A percentile compares a stretch with the other conserved stretches of the same genome.
These are phyloP conservation scores for Thermochaetoides thermophila DNA, from an alignment of 495 filamentous ascomycete genomes.

Conservation along the genomic window DNA sequence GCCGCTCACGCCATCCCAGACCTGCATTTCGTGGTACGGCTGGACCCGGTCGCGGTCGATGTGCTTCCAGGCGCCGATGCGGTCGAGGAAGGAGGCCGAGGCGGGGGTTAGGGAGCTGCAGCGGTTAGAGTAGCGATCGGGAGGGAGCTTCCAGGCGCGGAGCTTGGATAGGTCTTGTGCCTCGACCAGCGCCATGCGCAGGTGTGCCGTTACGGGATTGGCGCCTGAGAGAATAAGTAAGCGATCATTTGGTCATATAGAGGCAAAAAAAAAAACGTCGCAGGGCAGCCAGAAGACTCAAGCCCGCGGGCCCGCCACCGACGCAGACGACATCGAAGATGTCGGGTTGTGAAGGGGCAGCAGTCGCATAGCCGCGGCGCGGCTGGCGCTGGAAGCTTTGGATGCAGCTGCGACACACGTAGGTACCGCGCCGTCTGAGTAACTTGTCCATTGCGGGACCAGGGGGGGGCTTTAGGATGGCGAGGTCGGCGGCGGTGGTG, in stretches of 20 bases:
- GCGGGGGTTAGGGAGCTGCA: conserved; percentile 86
- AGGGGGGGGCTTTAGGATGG: too few species aligned
- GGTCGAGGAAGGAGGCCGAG: conserved; percentile 52
- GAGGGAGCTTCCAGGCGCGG: conserved; percentile 46
- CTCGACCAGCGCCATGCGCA: conserved; percentile 83
- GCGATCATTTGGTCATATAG: conserved; percentile 2
- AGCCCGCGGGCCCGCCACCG: conserved; percentile 88
- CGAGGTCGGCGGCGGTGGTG: too few species aligned
- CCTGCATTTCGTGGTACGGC: conserved; percentile 80
- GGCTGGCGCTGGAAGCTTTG: conserved; percentile 19
- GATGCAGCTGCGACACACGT: conserved; percentile 33
- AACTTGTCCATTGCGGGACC: conserved; percentile 15
- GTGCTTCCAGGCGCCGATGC: conserved; percentile 81
- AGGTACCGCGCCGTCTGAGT: conserved; percentile 13
- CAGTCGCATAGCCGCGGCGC: conserved; percentile 24
- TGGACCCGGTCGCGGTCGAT: conserved; percentile 57
- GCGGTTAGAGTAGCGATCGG: conserved; percentile 71
- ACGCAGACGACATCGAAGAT: conserved; percentile 94
- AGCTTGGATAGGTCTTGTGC: conserved; percentile 62
- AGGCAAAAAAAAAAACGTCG: conserved; percentile 21
- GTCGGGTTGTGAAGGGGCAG: conserved; percentile 29
- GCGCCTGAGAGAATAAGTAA: conserved; percentile 33
- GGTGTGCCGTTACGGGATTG: conserved; percentile 53
- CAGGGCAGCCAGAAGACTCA: conserved; percentile 76
- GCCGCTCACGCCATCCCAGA: conserved; percentile 89